These are phyloP conservation scores for Leccinum fuscescens DNA, from an alignment of 1,284 basidiomycete species.

Conservation along the genomic window DNA sequence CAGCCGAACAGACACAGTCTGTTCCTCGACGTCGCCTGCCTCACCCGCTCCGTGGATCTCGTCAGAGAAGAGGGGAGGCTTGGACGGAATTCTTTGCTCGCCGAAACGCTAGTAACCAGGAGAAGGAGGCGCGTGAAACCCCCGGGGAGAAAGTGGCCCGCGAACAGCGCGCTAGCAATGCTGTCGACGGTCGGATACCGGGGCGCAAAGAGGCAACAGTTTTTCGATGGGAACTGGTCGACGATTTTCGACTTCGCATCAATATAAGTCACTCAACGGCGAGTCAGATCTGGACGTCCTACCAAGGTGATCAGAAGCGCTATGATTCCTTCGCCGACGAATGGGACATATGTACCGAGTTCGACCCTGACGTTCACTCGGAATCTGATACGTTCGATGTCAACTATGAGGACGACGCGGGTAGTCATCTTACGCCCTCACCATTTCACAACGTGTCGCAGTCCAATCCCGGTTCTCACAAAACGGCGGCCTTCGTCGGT, in stretches of 20 bases:
- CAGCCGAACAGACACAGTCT: neutral
- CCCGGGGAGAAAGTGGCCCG: neutral
- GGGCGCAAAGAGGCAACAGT: neutral
- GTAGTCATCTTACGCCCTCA: too few relatives aligned
- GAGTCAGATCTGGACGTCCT: neutral
- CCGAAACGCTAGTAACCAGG: neutral
- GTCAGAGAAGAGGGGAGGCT: neutral
- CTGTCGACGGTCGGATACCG: neutral
- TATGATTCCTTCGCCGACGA: neutral
- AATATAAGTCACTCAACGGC: neutral
- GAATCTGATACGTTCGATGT: too few relatives aligned
- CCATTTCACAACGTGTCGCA: too few relatives aligned
- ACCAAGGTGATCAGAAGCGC: slow-evolving; percentile 1
- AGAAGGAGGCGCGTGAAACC: neutral
- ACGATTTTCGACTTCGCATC: neutral
- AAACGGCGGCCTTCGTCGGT: too few relatives aligned
- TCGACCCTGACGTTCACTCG: too few relatives aligned
- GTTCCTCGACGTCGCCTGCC: neutral
- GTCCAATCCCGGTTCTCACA: too few relatives aligned
- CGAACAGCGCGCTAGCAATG: neutral
- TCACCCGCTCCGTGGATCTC: neutral
- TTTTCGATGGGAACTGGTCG: neutral
- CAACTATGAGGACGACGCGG: too few relatives aligned
- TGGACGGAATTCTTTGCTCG: neutral
- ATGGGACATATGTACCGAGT: too few relatives aligned